phyloP scores from a whole-genome alignment of 139 green algal species.

The Chlorella sp. region DNA sequence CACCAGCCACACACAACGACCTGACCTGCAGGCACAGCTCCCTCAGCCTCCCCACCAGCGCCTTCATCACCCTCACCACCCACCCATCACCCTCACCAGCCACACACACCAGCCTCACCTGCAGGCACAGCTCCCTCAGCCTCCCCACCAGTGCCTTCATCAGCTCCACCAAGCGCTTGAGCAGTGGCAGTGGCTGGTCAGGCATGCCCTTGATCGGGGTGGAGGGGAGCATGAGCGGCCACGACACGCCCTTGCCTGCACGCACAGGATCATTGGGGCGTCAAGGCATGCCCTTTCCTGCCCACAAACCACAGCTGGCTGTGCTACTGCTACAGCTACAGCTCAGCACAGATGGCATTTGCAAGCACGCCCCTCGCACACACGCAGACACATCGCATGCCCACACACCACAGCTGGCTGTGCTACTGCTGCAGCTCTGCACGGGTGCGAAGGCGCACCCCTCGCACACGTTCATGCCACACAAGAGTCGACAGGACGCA shows the following conservation, averaged over 20 bases:
- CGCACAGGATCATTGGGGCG: too few relatives aligned
- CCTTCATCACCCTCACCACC: background rate
- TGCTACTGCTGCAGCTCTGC: background rate
- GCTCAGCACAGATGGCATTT: too few relatives aligned
- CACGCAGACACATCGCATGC: background rate
- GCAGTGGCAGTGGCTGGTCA: constrained; percentile 54
- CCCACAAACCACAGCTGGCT: background rate
- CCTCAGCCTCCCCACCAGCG: too few relatives aligned
- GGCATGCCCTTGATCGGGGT: constrained; percentile 40
- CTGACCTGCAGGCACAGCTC: too few relatives aligned
- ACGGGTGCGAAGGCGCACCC: background rate
- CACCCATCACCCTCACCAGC: background rate
- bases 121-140: constrained; percentile 70
- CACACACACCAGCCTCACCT: background rate
- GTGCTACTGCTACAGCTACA: background rate
- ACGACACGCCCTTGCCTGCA: background rate
- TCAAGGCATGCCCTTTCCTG: too few relatives aligned
- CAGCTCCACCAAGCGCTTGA: constrained; percentile 59
- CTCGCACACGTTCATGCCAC: background rate
- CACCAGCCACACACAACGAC: background rate
- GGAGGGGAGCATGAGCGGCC: background rate
- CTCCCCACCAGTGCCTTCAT: constrained; percentile 69
- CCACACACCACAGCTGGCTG: background rate
- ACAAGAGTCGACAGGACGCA: background rate
- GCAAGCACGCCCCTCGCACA: background rate